phyloP scores from a whole-genome alignment of 768 basidiomycete genomes.

The Leucocoprinus birnbaumii region DNA sequence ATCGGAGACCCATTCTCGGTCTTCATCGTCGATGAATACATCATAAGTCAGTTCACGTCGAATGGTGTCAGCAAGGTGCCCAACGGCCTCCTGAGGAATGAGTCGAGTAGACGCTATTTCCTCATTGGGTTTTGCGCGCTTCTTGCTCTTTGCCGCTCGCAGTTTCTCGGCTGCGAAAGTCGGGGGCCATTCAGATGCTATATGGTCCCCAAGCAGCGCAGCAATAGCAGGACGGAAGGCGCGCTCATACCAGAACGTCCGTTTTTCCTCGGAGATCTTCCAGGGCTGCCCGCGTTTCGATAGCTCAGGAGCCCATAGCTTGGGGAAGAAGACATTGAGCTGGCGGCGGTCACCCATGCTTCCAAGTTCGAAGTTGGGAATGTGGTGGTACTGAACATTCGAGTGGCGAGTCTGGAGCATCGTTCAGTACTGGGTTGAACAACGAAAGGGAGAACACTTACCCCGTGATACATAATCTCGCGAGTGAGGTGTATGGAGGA shows the following conservation, averaged over 20 bases:
- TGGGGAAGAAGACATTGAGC: slow-evolving; percentile 22
- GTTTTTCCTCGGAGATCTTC: slow-evolving; percentile 11
- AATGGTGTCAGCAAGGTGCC: too few species aligned
- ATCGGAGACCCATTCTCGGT: slow-evolving; percentile 1
- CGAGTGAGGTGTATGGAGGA: not conserved
- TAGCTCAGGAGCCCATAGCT: slow-evolving; percentile 14
- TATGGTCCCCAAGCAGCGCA: not conserved
- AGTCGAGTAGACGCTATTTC: slow-evolving; percentile 19
- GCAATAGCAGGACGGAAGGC: slow-evolving; percentile 23
- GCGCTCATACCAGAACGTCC: slow-evolving; percentile 18
- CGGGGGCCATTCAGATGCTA: slow-evolving; percentile 23
- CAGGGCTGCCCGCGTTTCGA: not conserved
- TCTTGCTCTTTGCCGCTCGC: slow-evolving; percentile 14
- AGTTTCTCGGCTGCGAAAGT: slow-evolving; percentile 18
- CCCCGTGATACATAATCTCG: not conserved
- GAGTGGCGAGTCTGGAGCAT: not conserved
- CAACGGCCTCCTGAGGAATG: slow-evolving; percentile 11
- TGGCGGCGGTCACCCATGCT: not conserved
- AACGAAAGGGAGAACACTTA: too few species aligned
- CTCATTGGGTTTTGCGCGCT: slow-evolving; percentile 18
- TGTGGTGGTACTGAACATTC: not conserved
- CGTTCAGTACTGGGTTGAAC: too few species aligned
- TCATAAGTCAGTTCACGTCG: too few species aligned
- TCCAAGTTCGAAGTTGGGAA: not conserved
- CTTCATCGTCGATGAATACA: not conserved